Evolutionary conservation across 116 monocot genomes (phyloP), one percentile per base, ranked within the genome.

Genomic region (Cymodocea nodosa): DNA sequence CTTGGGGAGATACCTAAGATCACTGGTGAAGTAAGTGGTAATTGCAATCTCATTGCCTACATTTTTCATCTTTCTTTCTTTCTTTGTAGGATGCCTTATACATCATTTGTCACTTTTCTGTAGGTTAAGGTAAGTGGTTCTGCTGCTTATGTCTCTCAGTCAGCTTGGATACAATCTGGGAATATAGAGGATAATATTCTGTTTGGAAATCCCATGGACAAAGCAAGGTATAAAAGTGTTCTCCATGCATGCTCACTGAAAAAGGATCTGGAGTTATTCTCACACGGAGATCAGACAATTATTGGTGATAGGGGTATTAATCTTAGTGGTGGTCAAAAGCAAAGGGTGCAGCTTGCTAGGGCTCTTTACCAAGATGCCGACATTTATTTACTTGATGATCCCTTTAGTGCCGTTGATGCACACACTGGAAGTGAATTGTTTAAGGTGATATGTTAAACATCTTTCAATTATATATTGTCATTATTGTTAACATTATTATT

Each of bases 221-320:
- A 83, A 72, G 63, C 72, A 65, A 82, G 72, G 52, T 98, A 98
- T 66, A 84, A 84, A 68, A 79, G 69, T 67, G 98, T 86, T 44
- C 76, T 98, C 53, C 76, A 92, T 74, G 92, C 98, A 66, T 98
- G 98, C 62, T 83, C 82, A n/a, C 65, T 98, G 35, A 84, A 84
- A 66, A 98, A 80, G 67, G 98, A 98, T 72, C 75, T 98, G 79
- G 89, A 89, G 22, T 75, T 89, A 15, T 79, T 98, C 48, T 82
- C 83, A 4, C 89, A 92, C 63, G 98, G 98, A 36, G 98, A 98
- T 76, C 89, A 92, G 60, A 98, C 98, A 22, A 82, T 92, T 16
- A 98, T 98, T 69, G 98, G 98, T 48, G 92, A 98, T 62, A 89
- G 98, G 74, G 98, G 98, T 49, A 89, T 98, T 48, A 98, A 92